phyloP scores from a whole-genome alignment of 257 asterid genomes.

The Jaltomata sinuosa region DNA sequence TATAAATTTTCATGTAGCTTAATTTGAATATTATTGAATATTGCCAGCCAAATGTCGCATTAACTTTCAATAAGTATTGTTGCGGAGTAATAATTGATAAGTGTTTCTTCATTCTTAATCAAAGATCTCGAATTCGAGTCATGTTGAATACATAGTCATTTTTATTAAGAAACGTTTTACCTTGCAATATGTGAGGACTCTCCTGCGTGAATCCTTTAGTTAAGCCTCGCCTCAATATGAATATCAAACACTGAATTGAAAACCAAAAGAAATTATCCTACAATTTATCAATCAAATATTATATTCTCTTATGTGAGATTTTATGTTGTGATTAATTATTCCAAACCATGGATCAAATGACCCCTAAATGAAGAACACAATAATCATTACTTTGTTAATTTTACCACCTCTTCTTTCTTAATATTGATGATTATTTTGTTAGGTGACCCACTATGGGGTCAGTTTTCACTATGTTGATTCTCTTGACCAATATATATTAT shows the following conservation, averaged over 20 bases:
- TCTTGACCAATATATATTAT: slow-evolving; percentile 5
- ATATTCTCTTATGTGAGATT: no score
- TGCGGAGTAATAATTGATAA: neutral
- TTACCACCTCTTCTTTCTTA: neutral
- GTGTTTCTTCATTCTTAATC: no score
- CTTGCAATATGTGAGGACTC: accelerated
- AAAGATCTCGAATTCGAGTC: no score
- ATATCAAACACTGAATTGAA: no score
- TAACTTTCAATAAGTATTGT: neutral
- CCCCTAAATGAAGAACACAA: neutral
- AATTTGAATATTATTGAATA: neutral
- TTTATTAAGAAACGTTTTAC: no score
- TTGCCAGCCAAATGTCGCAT: neutral
- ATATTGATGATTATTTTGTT: neutral
- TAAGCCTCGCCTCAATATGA: no score
- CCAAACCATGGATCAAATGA: neutral
- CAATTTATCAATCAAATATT: no score
- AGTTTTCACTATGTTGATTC: slow-evolving; percentile 6
- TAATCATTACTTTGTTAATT: neutral
- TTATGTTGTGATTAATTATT: neutral
- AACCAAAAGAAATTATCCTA: no score
- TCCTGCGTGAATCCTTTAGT: no score
- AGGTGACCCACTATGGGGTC: slow-evolving; percentile 15
- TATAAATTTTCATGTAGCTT: neutral
- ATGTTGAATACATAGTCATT: no score